Evolutionary conservation across 106 monocot genomes (phyloP), one percentile per base, ranked within the genome.

Genomic region (Dendrobium chrysotoxum): DNA sequence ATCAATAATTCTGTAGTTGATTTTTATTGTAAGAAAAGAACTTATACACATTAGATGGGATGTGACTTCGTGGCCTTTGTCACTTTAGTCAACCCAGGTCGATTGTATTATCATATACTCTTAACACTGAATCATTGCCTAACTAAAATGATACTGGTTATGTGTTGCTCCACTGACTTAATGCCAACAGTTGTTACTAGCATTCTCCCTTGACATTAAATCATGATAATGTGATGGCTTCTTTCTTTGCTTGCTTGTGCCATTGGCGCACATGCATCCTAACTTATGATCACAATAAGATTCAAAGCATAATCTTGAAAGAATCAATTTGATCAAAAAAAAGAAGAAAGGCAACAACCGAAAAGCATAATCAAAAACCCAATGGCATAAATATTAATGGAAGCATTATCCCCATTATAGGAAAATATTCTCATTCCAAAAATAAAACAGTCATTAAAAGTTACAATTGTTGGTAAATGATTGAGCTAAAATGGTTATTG

Each of bases 1-100:
- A 30, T 31, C 70, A 70, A 31, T 31, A 70, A 6, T 28, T 70
- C 70, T 13, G 7, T 70, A 55, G 23, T 61, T n/a, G 23, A 12
- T 70, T 70, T 15, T 70, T 70, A 67, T 31, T 8, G 15, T 70
- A 17, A 70, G 31, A 70, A 70, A 67, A 35, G 70, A 70, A 70
- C 70, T 35, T n/a, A 64, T 53, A 64, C 23, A 7, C 64, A 64
- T 35, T 35, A 70, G 28, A 70, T 25, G 15, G 28, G 15, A 31
- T 2, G 15, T 35, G 35, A 15, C 11, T 30, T 35, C 35, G 28
- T 16, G 28, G 3, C 2, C 12, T 70, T 31, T 35, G 16, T 35
- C 35, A 13, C 70, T 70, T 35, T 2, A 61, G 21, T 61, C n/a
- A 70, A 70, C 8, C 35, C 35, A 35, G 31, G 35, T 35, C 2